A percentile compares a stretch with the other conserved stretches of the same genome.
Evolutionary conservation across 2,329 filamentous ascomycete genomes (phyloP).

Genomic region (Hypocreales sp.): DNA sequence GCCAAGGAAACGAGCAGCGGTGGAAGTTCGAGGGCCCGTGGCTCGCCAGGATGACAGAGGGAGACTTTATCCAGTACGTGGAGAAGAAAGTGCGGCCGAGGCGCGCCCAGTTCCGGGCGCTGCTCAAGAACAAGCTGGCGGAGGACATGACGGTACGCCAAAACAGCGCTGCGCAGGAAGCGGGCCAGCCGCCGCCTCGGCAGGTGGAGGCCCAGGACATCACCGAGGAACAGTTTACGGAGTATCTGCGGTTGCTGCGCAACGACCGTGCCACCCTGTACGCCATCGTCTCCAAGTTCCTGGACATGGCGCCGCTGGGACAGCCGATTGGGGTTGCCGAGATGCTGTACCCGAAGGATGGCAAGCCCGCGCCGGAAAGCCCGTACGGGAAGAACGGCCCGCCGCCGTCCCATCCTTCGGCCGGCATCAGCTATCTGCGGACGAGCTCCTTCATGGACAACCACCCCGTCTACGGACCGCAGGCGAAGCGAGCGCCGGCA

Average conservation of each 20-base stretch:
- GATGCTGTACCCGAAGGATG: slow-evolving; percentile 9
- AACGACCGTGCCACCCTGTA: slow-evolving; percentile 34
- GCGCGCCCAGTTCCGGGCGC: slow-evolving; percentile 37
- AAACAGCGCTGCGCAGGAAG: slow-evolving; percentile 21
- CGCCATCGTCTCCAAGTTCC: slow-evolving; percentile 39
- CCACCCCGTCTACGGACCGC: slow-evolving; percentile 46
- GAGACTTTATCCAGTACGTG: slow-evolving; percentile 42
- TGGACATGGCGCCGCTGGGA: slow-evolving; percentile 43
- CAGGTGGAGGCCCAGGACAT: slow-evolving; percentile 20
- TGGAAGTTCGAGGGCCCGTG: slow-evolving; percentile 56
- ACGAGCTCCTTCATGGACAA: slow-evolving; percentile 39
- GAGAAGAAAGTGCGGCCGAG: slow-evolving; percentile 34
- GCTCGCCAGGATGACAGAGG: slow-evolving; percentile 46
- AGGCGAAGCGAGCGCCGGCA: slow-evolving; percentile 31
- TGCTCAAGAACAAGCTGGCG: slow-evolving; percentile 34
- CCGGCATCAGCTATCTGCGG: slow-evolving; percentile 45
- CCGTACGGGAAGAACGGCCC: slow-evolving; percentile 38
- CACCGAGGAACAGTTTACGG: slow-evolving; percentile 32
- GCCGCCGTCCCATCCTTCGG: slow-evolving; percentile 46
- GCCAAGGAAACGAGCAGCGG: slow-evolving; percentile 25
- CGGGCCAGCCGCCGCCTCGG: slow-evolving; percentile 14
- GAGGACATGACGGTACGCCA: slow-evolving; percentile 25
- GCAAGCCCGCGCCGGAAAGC: slow-evolving; percentile 13
- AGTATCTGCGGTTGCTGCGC: slow-evolving; percentile 37
- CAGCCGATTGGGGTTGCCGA: slow-evolving; percentile 13